Base-by-base conservation (phyloP, 2,329 filamentous ascomycete genomes). In the Fonsecaea erecta region DNA sequence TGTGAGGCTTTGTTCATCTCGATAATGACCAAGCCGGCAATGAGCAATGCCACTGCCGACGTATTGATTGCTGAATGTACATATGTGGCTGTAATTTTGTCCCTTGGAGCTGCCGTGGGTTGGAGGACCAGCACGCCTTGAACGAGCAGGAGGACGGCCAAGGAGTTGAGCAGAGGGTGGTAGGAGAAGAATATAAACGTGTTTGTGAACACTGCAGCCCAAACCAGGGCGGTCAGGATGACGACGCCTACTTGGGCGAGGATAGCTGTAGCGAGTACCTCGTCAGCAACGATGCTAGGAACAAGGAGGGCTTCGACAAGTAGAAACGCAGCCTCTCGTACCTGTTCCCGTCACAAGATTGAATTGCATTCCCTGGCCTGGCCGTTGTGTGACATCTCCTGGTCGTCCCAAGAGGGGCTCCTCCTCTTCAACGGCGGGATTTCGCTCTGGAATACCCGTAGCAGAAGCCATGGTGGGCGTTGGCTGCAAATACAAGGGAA, bases 61-160 rank as follows among this genome's bases (percentile, higher is more conserved):
- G 67, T 63, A 76, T 93, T 92, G 70, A 97, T 81, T 12, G 80
- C 78, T 26, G 88, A 88, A 78, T 99, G 94, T 53, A 86, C 76
- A 71, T 82, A 78, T 18, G 87, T 85, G 52, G 87, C 87, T 30
- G 80, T 71, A 43, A 78, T 78, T 79, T 97, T 97, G 79, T 97
- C 91, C 16, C 82, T 77, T 1, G 88, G 81, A 0, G 91, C 91
- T 72, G 90, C 86, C 0, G 94, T 97, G 1, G 94, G 95, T 77
- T 99, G 95, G 37, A 98, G 85, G 71, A 95, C 81, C 59, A 98
- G 87, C 70, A 93, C 87, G 62, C 89, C 90, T 82, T 97, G 90
- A 18, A 90, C 85, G 72, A 95, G 83, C 64, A 92, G 83, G 68
- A 97, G 83, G 64, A 96, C 77, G 55, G 88, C 93, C 63, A 90